These are phyloP conservation scores for Colletotrichum lini DNA, from an alignment of 2,329 filamentous ascomycete genomes.

Conservation along the genomic window DNA sequence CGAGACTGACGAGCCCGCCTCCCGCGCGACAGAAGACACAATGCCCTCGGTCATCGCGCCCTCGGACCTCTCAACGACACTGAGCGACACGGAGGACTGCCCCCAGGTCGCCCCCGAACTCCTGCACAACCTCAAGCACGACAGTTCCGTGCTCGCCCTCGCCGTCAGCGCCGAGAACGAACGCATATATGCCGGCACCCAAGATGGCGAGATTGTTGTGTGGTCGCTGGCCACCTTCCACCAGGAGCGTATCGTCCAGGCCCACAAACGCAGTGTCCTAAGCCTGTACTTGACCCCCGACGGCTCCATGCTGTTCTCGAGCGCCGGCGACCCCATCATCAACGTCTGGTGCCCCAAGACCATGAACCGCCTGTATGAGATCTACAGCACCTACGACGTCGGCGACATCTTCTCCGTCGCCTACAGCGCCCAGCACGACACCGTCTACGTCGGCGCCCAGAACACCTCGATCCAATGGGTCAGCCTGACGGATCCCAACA, in stretches of 20 bases:
- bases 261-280: slow-evolving; percentile 92
- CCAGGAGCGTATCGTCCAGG: slow-evolving; percentile 82
- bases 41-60: slow-evolving; percentile 40
- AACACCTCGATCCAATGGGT: slow-evolving; percentile 98
- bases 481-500: slow-evolving; percentile 75
- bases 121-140: slow-evolving; percentile 81
- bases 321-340: slow-evolving; percentile 92
- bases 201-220: slow-evolving; percentile 92
- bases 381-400: slow-evolving; percentile 94
- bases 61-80: slow-evolving; percentile 42
- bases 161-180: slow-evolving; percentile 83
- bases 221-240: slow-evolving; percentile 94
- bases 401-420: slow-evolving; percentile 97
- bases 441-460: slow-evolving; percentile 91
- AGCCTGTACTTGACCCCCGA: slow-evolving; percentile 86
- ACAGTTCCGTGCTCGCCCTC: slow-evolving; percentile 85
- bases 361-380: slow-evolving; percentile 85
- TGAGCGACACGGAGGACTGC: slow-evolving; percentile 45
- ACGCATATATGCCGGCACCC: slow-evolving; percentile 91
- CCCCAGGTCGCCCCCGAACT: slow-evolving; percentile 68
- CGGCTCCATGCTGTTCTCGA: slow-evolving; percentile 86
- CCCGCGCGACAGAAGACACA: slow-evolving; percentile 35
- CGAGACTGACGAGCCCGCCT: slow-evolving; percentile 17
- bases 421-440: slow-evolving; percentile 84
- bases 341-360: slow-evolving; percentile 91